Percentiles rank a stretch among this genome's conserved stretches.
Conservation (phyloP, 106 monocot species). For the Platanthera zijinensis region DNA sequence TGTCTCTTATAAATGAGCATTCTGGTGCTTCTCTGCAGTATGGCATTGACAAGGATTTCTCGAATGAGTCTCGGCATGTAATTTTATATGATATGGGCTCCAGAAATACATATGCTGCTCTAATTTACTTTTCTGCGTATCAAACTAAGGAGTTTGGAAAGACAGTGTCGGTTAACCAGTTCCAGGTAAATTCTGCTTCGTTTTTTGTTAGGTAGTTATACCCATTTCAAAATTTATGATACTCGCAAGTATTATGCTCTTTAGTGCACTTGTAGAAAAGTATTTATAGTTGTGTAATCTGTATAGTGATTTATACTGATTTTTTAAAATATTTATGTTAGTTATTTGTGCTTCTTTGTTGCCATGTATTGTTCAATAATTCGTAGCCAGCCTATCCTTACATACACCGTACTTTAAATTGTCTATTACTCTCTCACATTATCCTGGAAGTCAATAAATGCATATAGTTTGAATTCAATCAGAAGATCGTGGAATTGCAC, state of each 20-base stretch:
- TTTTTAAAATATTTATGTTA: background rate
- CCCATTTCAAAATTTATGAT: background rate
- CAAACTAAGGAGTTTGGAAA: conserved; percentile 87
- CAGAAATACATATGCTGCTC: conserved; percentile 76
- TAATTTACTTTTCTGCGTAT: conserved; percentile 88
- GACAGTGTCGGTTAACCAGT: conserved; percentile 78
- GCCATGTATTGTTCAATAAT: no score
- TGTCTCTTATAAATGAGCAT: conserved; percentile 84
- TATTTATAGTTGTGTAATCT: background rate
- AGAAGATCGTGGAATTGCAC: no score
- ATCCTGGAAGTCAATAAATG: no score
- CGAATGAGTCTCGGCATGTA: conserved; percentile 75
- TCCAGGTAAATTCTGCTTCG: conserved; percentile 46
- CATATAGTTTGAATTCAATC: no score
- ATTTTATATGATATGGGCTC: conserved; percentile 94
- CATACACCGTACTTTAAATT: no score
- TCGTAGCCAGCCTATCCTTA: no score
- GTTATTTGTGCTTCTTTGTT: background rate
- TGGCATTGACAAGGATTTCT: conserved; percentile 94
- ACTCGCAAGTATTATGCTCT: background rate
- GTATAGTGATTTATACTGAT: background rate
- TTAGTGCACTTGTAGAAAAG: background rate
- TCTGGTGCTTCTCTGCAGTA: conserved; percentile 93
- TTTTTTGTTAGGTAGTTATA: background rate
- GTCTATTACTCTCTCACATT: no score